Percentiles rank a stretch among this genome's conserved stretches.
These are phyloP conservation scores for Eucalyptus sideroxylon DNA, from an alignment of 345 rosid species.

Conservation along the genomic window DNA sequence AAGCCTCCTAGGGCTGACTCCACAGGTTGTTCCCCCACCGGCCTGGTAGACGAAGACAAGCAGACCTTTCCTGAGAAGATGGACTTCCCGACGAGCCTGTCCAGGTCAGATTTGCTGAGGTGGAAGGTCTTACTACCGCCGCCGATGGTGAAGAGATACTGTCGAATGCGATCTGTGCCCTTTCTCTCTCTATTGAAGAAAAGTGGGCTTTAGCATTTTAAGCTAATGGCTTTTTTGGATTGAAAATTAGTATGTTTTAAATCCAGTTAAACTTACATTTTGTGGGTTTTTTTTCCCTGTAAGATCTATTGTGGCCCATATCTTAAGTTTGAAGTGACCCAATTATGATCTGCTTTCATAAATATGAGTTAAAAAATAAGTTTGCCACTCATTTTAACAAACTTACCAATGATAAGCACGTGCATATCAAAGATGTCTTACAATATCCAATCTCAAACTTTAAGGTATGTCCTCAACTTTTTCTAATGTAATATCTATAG, in stretches of 20 bases:
- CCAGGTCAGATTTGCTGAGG: constrained; percentile 47
- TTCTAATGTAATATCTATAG: neutral
- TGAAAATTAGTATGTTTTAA: neutral
- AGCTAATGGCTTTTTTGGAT: neutral
- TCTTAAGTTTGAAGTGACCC: neutral
- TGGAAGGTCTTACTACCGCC: constrained; percentile 58
- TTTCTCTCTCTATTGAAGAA: neutral
- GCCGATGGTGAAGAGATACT: neutral
- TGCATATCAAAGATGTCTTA: neutral
- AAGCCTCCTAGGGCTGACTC: constrained; percentile 51
- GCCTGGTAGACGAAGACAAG: constrained; percentile 55
- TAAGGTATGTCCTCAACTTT: neutral
- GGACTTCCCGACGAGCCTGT: constrained; percentile 40
- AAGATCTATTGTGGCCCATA: neutral
- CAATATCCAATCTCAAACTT: neutral
- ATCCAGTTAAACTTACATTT: neutral
- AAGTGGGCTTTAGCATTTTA: neutral
- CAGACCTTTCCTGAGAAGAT: constrained; percentile 39
- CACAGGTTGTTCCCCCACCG: constrained; percentile 59
- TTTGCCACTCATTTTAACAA: neutral
- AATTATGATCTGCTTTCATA: neutral
- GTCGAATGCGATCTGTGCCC: neutral
- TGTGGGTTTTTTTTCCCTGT: accelerated
- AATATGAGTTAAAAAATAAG: neutral
- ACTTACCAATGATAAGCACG: neutral